Evolutionary conservation across 495 filamentous ascomycete genomes (phyloP).

Genomic region (Neurospora discreta): DNA sequence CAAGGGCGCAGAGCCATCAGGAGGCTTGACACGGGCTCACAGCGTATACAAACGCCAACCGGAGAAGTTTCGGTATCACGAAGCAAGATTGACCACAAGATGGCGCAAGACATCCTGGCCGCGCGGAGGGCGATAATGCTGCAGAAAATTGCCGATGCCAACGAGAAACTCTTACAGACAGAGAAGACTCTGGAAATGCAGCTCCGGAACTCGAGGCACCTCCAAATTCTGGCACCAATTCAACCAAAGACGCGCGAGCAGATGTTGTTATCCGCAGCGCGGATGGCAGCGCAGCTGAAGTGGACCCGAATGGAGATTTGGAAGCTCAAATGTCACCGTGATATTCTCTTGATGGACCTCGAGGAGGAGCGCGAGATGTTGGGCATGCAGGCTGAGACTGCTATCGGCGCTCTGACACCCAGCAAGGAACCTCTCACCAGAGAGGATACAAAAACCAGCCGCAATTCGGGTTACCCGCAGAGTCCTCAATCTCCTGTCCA

Average conservation of each 20-base stretch:
- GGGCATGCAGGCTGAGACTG: conserved; percentile 20
- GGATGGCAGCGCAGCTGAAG: conserved; percentile 79
- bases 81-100: conserved; percentile 63
- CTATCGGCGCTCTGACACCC: conserved; percentile 3
- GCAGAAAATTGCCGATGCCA: conserved; percentile 70
- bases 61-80: conserved; percentile 58
- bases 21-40: conserved; percentile 47
- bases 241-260: conserved; percentile 77
- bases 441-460: conserved; percentile 20
- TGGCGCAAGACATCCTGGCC: conserved; percentile 70
- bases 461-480: conserved; percentile 13
- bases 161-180: conserved; percentile 63
- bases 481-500: conserved; percentile 22
- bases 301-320: conserved; percentile 91
- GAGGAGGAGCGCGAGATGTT: conserved; percentile 55
- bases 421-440: conserved; percentile 14
- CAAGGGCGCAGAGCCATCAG: conserved; percentile 63
- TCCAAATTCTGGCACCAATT: conserved; percentile 81
- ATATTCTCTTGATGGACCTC: conserved; percentile 75
- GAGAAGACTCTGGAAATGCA: conserved; percentile 72
- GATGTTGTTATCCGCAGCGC: conserved; percentile 71
- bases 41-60: conserved; percentile 54
- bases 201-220: conserved; percentile 82
- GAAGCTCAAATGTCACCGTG: conserved; percentile 81
- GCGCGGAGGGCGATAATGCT: conserved; percentile 73